Percentiles rank a stretch among this genome's conserved stretches.
Evolutionary conservation across 2,329 filamentous ascomycete genomes (phyloP).

Genomic region (Alternaria sp.): DNA sequence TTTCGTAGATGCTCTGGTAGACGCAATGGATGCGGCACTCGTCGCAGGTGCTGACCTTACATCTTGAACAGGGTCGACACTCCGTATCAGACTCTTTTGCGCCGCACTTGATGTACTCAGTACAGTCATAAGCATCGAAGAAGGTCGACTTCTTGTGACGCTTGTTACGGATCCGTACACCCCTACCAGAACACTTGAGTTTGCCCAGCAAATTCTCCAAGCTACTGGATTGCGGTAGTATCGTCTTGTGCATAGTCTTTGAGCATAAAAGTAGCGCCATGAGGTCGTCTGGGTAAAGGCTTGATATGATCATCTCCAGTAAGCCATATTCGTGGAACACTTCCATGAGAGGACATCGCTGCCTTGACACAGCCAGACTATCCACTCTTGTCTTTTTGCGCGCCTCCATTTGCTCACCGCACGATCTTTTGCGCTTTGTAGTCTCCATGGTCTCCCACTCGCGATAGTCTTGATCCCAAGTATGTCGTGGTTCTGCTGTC

Average conservation of each 20-base stretch:
- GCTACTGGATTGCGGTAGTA: constrained; percentile 32
- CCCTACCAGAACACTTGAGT: constrained; percentile 35
- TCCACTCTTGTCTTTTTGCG: constrained; percentile 16
- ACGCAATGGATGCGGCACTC: constrained; percentile 46
- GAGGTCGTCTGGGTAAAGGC: constrained; percentile 35
- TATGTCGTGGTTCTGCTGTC: not conserved
- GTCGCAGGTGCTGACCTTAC: constrained; percentile 40
- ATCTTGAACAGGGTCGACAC: constrained; percentile 32
- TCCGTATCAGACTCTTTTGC: constrained; percentile 15
- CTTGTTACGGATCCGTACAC: constrained; percentile 27
- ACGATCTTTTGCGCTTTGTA: constrained; percentile 32
- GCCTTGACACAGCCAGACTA: not conserved
- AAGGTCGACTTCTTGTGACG: constrained; percentile 32
- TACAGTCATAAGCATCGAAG: constrained; percentile 30
- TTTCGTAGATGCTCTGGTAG: constrained; percentile 39
- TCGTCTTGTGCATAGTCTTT: constrained; percentile 29
- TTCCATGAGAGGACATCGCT: constrained; percentile 22
- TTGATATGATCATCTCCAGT: constrained; percentile 30
- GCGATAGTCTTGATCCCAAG: not conserved
- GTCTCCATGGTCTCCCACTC: not conserved
- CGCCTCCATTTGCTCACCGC: not conserved
- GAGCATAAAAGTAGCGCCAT: constrained; percentile 36
- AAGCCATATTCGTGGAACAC: constrained; percentile 38
- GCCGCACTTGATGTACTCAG: constrained; percentile 32
- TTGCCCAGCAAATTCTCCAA: constrained; percentile 33